Conservation (phyloP, 202 grass and related monocot species). For the Schoenoplectus tabernaemontani region DNA sequence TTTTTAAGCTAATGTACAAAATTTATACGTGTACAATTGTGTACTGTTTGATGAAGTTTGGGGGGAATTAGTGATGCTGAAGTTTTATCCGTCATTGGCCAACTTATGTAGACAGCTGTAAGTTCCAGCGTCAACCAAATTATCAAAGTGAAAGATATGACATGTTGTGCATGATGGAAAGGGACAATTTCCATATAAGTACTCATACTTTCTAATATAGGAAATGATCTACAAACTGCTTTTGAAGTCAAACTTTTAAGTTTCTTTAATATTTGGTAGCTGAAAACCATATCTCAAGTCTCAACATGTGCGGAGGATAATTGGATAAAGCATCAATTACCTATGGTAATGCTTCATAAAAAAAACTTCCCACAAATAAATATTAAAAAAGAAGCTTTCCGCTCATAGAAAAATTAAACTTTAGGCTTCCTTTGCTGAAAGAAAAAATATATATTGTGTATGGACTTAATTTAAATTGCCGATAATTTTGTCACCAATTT, state of each 20-base stretch:
- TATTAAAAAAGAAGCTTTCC: background rate
- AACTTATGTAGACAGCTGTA: conserved; percentile 3
- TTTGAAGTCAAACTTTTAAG: background rate
- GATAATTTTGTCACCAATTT: background rate
- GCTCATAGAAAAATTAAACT: background rate
- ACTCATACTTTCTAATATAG: background rate
- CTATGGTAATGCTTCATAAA: background rate
- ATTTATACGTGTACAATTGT: background rate
- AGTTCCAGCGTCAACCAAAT: background rate
- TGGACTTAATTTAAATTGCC: background rate
- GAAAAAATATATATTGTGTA: background rate
- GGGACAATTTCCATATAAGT: background rate
- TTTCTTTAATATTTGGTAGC: background rate
- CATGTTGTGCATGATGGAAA: background rate
- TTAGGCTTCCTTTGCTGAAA: background rate
- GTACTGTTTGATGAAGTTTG: background rate
- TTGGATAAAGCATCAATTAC: background rate
- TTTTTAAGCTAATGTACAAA: background rate
- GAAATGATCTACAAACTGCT: background rate
- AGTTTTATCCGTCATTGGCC: background rate
- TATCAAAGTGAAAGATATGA: background rate
- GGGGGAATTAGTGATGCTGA: background rate
- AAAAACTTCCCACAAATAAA: background rate
- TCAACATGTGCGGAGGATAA: background rate
- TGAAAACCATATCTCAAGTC: background rate